These are phyloP conservation scores for Candida nanaspora DNA, from an alignment of 805 yeast genomes.

Conservation along the genomic window DNA sequence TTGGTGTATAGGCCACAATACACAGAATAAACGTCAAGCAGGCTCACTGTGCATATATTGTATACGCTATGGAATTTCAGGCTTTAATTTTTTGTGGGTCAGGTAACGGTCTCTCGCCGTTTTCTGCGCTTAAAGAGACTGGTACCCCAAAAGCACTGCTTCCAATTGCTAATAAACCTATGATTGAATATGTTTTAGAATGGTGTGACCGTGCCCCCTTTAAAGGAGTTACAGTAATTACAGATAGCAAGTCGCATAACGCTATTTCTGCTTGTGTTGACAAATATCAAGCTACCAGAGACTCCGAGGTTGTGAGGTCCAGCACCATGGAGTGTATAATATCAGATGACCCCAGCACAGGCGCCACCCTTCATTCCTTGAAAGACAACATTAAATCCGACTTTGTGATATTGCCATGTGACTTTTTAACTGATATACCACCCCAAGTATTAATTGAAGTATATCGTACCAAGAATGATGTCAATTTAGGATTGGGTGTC, in stretches of 20 bases:
- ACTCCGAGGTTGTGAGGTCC: conserved; percentile 21
- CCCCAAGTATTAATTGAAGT: conserved; percentile 84
- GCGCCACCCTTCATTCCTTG: conserved; percentile 50
- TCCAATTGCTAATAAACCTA: conserved; percentile 85
- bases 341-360: conserved; percentile 48
- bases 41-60: no score
- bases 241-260: conserved; percentile 36
- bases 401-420: conserved; percentile 88
- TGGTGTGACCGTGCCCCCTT: conserved; percentile 92
- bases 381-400: conserved; percentile 36
- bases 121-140: conserved; percentile 51
- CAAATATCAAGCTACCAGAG: conserved; percentile 35
- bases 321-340: conserved; percentile 34
- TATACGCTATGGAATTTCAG: conserved; percentile 90
- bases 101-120: conserved; percentile 68
- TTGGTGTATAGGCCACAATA: no score
- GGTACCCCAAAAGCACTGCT: conserved; percentile 79
- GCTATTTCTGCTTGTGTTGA: conserved; percentile 43
- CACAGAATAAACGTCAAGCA: no score
- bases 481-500: conserved; percentile 68
- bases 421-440: conserved; percentile 85
- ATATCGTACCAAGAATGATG: conserved; percentile 62
- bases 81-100: conserved; percentile 87
- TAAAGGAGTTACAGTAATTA: conserved; percentile 56
- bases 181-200: conserved; percentile 79